Evolutionary conservation across 2,329 filamentous ascomycete species (phyloP), one percentile per base, ranked within the genome.

Genomic region (Fusarium cicatricum): DNA sequence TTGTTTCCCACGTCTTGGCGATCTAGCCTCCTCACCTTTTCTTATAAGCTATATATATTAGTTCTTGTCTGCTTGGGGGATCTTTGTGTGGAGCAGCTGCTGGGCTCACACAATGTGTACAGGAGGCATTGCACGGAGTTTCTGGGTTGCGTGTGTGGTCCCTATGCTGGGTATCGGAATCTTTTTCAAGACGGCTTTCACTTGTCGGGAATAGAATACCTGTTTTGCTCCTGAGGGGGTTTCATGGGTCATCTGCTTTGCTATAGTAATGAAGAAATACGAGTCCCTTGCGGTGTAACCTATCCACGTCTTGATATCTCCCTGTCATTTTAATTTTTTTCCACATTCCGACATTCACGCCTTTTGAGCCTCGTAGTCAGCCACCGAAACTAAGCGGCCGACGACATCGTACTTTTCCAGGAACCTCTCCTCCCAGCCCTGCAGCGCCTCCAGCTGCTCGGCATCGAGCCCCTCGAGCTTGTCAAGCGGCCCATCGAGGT

Each of bases 351-450:
- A 16, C 32, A 32, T 29, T 19, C 12, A 23, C 43, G 59, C 47
- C 51, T 68, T 65, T 37, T 58, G 41, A 31, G 52, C 42, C 33
- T 67, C 43, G 8, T 64, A 77, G 17, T 83, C 78, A 3, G 69
- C 75, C 19, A 75, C 78, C 2, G 83, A 76, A 19, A 97, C 90
- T 70, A 99, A 76, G 77, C 86, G 90, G 16, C 95, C 95, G 12
- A 99, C 92, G n/a, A 98, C 86, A 19, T 97, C 79, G 75, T 99
- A 99, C 82, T 99, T 98, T 76, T 94, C 90, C 58, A 83, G 78
- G 74, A 99, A 99, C 64, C 92, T 84, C 78, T 96, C 92, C 80
- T 97, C 93, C 95, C 95, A 99, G 2, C 91, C 92, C 68, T 84
- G 82, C 74, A 97, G 78, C 43, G 92, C 90, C 74, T 96, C 93